These are phyloP conservation scores for Kodamaea derodonti DNA, from an alignment of 1,139 yeast species.

Conservation along the genomic window DNA sequence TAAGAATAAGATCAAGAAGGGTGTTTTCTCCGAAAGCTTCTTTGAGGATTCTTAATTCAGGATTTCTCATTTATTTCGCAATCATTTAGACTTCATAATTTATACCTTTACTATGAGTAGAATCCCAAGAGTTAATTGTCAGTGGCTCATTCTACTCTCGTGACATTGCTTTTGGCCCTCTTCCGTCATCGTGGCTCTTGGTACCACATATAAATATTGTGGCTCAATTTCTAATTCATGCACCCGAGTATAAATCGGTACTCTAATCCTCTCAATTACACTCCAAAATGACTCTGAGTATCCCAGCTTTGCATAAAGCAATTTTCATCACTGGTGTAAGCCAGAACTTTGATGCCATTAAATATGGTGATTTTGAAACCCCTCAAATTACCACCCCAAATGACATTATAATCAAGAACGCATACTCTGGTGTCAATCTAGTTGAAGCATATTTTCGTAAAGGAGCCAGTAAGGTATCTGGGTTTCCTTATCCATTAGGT, in stretches of 20 bases:
- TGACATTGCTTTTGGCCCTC: too few relatives aligned
- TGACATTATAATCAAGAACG: slow-evolving; percentile 67
- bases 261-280: too few relatives aligned
- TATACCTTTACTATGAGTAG: too few relatives aligned
- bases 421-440: slow-evolving; percentile 75
- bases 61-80: too few relatives aligned
- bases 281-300: background rate
- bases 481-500: slow-evolving; percentile 66
- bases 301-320: slow-evolving; percentile 61
- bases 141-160: too few relatives aligned
- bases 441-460: slow-evolving; percentile 78
- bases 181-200: too few relatives aligned
- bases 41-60: background rate
- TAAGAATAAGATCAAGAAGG: slow-evolving; percentile 17
- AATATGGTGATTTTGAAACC: slow-evolving; percentile 51
- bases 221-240: too few relatives aligned
- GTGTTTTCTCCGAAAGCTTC: slow-evolving; percentile 13
- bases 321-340: slow-evolving; percentile 53
- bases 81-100: too few relatives aligned
- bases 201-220: too few relatives aligned
- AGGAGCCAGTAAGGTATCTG: slow-evolving; percentile 61
- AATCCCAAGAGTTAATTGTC: too few relatives aligned
- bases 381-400: slow-evolving; percentile 49
- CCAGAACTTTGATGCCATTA: slow-evolving; percentile 25
- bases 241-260: too few relatives aligned